Percentiles rank a stretch among this genome's conserved stretches.
These are phyloP conservation scores for Paxillus involutus DNA, from an alignment of 768 basidiomycete genomes.

Conservation along the genomic window DNA sequence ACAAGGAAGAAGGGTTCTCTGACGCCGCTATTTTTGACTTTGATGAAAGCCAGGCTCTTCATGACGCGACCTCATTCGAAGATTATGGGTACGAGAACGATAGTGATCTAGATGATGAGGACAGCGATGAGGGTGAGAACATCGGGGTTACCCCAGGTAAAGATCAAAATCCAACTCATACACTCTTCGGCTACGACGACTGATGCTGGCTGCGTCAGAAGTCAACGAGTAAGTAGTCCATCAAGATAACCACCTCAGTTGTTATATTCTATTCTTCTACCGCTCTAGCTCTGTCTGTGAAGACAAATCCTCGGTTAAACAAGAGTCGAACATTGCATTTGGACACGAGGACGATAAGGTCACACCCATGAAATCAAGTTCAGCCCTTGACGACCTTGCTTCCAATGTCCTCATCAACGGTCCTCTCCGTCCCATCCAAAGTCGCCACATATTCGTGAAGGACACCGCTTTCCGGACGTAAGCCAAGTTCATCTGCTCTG, in stretches of 20 bases:
- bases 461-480: no score
- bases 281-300: no score
- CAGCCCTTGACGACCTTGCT: neutral
- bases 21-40: conserved; percentile 7
- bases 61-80: neutral
- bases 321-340: no score
- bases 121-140: neutral
- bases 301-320: no score
- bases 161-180: neutral
- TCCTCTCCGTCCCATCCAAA: conserved; percentile 1
- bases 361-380: neutral
- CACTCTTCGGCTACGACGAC: no score
- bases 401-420: neutral
- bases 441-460: no score
- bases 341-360: no score
- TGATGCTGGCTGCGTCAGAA: no score
- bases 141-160: neutral
- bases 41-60: neutral
- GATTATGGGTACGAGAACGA: conserved; percentile 24
- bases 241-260: no score
- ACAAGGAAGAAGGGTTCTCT: neutral
- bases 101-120: conserved; percentile 27
- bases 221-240: no score
- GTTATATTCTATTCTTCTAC: no score
- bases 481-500: no score